These are phyloP conservation scores for Wickerhamiella sorbophila DNA, from an alignment of 805 yeast genomes.

Conservation along the genomic window DNA sequence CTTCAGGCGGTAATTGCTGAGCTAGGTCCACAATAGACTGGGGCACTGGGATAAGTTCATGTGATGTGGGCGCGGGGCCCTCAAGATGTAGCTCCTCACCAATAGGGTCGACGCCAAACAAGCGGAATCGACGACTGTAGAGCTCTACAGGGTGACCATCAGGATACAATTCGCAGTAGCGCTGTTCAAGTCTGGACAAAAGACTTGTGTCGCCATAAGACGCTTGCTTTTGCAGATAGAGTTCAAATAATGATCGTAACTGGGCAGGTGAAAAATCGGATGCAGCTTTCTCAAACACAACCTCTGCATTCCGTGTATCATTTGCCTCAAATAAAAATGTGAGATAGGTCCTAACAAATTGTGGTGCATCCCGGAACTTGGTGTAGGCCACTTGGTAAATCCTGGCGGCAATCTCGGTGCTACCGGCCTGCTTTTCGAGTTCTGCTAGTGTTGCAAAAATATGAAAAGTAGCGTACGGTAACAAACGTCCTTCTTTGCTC, in stretches of 20 bases:
- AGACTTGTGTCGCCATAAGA: slow-evolving; percentile 56
- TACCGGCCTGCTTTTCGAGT: slow-evolving; percentile 53
- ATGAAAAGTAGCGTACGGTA: slow-evolving; percentile 50
- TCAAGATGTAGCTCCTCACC: slow-evolving; percentile 6
- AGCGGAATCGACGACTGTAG: slow-evolving; percentile 19
- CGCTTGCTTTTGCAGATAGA: slow-evolving; percentile 54
- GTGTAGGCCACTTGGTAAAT: slow-evolving; percentile 71
- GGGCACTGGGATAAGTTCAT: slow-evolving; percentile 1
- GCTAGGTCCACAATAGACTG: background rate
- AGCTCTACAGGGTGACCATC: slow-evolving; percentile 33
- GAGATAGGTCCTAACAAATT: slow-evolving; percentile 53
- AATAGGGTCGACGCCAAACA: slow-evolving; percentile 7
- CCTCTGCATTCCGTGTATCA: slow-evolving; percentile 63
- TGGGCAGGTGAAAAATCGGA: slow-evolving; percentile 35
- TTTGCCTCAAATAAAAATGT: slow-evolving; percentile 54
- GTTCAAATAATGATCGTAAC: slow-evolving; percentile 34
- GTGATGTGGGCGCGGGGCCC: background rate
- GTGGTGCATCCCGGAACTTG: slow-evolving; percentile 37
- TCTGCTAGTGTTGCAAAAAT: slow-evolving; percentile 70
- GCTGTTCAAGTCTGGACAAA: slow-evolving; percentile 47
- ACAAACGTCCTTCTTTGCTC: slow-evolving; percentile 56
- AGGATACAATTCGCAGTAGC: slow-evolving; percentile 55
- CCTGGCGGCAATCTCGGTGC: slow-evolving; percentile 49
- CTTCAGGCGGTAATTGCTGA: slow-evolving; percentile 11
- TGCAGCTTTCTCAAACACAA: slow-evolving; percentile 65